Evolutionary conservation across 2,329 filamentous ascomycete genomes (phyloP).

Genomic region (Penicillium sp.): DNA sequence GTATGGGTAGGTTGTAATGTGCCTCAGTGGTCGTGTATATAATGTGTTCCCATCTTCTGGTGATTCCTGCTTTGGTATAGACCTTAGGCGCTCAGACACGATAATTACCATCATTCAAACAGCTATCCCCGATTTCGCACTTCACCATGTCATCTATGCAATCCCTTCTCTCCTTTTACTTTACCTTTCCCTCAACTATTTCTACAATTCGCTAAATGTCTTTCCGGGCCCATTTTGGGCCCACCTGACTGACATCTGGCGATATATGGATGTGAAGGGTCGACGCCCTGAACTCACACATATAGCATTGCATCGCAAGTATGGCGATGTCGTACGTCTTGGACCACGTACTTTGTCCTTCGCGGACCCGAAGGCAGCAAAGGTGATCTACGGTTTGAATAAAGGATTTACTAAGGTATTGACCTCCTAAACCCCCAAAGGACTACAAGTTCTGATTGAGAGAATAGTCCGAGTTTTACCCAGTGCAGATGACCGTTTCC

Average conservation of each 20-base stretch:
- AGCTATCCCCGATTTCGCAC: not conserved
- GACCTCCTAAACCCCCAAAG: too few species aligned
- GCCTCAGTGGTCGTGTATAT: too few species aligned
- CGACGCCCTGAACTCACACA: slow-evolving; percentile 67
- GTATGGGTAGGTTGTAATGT: too few species aligned
- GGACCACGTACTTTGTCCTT: slow-evolving; percentile 74
- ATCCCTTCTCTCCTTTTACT: not conserved
- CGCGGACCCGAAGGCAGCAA: slow-evolving; percentile 64
- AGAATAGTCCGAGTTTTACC: slow-evolving; percentile 17
- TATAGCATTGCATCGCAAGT: slow-evolving; percentile 64
- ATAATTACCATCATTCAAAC: not conserved
- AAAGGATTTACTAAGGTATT: slow-evolving; percentile 74
- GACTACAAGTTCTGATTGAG: not conserved
- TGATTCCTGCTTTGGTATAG: not conserved
- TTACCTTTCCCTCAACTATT: not conserved
- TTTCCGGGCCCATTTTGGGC: slow-evolving; percentile 68
- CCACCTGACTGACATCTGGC: slow-evolving; percentile 70
- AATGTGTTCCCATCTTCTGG: not conserved
- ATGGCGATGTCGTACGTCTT: slow-evolving; percentile 72
- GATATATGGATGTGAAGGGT: slow-evolving; percentile 66
- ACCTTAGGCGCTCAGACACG: not conserved
- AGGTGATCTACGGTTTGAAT: slow-evolving; percentile 73
- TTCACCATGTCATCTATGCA: not conserved
- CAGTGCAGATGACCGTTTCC: slow-evolving; percentile 19
- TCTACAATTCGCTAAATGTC: not conserved